Evolutionary conservation across 805 yeast genomes (phyloP).

Genomic region (Lipomyces oligophaga): DNA sequence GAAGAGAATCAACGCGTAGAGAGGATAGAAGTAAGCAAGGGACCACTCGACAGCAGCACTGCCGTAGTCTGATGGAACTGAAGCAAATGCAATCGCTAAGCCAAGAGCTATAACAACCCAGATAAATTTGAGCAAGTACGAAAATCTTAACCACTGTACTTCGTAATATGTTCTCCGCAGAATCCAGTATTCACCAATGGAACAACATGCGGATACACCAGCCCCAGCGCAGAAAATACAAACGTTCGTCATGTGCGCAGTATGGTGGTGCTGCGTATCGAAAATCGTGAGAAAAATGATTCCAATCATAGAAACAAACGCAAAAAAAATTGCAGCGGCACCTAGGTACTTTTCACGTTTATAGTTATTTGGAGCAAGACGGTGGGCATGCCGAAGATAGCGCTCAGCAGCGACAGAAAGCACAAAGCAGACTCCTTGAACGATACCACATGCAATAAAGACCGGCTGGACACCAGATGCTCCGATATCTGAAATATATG

Average conservation of each 20-base stretch:
- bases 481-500: slow-evolving; percentile 78
- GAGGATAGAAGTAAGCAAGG: slow-evolving; percentile 78
- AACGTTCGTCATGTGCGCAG: slow-evolving; percentile 61
- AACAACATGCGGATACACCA: slow-evolving; percentile 50
- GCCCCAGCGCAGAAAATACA: slow-evolving; percentile 65
- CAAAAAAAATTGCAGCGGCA: slow-evolving; percentile 46
- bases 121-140: slow-evolving; percentile 49
- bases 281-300: slow-evolving; percentile 70
- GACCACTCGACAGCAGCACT: slow-evolving; percentile 69
- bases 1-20: slow-evolving; percentile 58
- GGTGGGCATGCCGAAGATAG: slow-evolving; percentile 53
- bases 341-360: slow-evolving; percentile 43
- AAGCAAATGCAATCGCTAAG: slow-evolving; percentile 69
- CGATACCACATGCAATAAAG: slow-evolving; percentile 71
- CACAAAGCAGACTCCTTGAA: slow-evolving; percentile 72
- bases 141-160: slow-evolving; percentile 39
- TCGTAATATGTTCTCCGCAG: slow-evolving; percentile 46
- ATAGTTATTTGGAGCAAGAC: slow-evolving; percentile 53
- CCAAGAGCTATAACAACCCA: slow-evolving; percentile 68
- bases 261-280: slow-evolving; percentile 55
- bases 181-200: slow-evolving; percentile 44
- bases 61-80: slow-evolving; percentile 34
- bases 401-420: slow-evolving; percentile 62
- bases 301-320: slow-evolving; percentile 63
- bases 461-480: slow-evolving; percentile 83